Evolutionary conservation across 1,284 basidiomycete species (phyloP), one percentile per base, ranked within the genome.

Genomic region (Singerocomus inundabilis): DNA sequence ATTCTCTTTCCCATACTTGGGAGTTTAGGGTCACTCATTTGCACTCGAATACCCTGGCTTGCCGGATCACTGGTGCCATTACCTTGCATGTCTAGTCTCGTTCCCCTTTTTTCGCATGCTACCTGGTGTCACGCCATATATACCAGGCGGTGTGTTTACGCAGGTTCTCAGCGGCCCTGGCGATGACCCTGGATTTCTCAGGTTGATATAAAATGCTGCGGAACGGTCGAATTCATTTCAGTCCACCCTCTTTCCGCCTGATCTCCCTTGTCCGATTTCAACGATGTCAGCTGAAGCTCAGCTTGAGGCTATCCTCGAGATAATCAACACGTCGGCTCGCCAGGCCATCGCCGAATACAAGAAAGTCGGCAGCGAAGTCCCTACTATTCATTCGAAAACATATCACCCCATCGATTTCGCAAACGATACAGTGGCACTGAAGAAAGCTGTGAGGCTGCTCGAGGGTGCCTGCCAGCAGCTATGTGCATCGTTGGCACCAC

Each of bases 261-360:
- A 2, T 33, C 11, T n/a, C 25, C 21, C 13, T 46, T 16, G n/a
- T 28, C 38, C 9, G 9, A 7, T 31, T 12, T 12, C 13, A 36
- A 46, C 28, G 1, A 66, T 63, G 61, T 63, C 61, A 18, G 49
- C 48, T n/a, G 62, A 66, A 49, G 46, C 59, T 8, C 61, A 63
- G 25, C 54, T 63, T 7, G 54, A 64, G 51, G 50, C 57, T 13
- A 59, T 62, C 38, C 57, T 62, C 32, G 54, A 55, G 8, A 59
- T 62, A n/a, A 63, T 62, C 52, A 60, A 53, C 32, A 47, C 53
- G 1, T 63, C 61, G 4, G 53, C 63, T 9, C 59, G 51, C 7
- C 59, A 56, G 49, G 65, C 63, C 21, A 64, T 64, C 3, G 39
- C 50, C n/a, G 63, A 67, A 31, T 64, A 67, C 51, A 67, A 58